These are phyloP conservation scores for Tetrapisispora nanseiensis DNA, from an alignment of 805 yeast genomes.

Conservation along the genomic window DNA sequence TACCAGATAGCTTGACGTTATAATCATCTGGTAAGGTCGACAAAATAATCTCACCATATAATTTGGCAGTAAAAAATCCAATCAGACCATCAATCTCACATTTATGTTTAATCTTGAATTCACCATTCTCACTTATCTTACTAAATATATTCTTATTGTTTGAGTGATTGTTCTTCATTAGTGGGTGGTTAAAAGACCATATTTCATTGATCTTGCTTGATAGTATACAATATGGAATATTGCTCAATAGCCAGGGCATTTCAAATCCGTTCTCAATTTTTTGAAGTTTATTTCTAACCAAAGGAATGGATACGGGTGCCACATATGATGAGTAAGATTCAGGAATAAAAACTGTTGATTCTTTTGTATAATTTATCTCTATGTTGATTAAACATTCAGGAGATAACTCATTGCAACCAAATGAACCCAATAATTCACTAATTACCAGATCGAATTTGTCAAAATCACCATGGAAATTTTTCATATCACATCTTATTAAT, in stretches of 20 bases:
- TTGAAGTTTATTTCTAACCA: conserved; percentile 33
- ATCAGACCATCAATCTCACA: conserved; percentile 61
- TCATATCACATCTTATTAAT: conserved; percentile 49
- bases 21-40: conserved; percentile 24
- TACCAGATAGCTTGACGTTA: conserved; percentile 3
- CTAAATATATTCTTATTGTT: conserved; percentile 23
- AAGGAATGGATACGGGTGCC: conserved; percentile 60
- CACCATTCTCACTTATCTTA: conserved; percentile 4
- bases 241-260: conserved; percentile 38
- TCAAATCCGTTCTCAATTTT: conserved; percentile 26
- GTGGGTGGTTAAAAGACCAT: conserved; percentile 58
- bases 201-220: conserved; percentile 39
- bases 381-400: conserved; percentile 64
- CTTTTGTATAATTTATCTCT: conserved; percentile 32
- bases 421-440: conserved; percentile 80
- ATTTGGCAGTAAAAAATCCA: conserved; percentile 63
- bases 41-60: conserved; percentile 46
- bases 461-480: conserved; percentile 37
- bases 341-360: conserved; percentile 52
- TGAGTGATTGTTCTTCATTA: neutral
- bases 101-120: conserved; percentile 38
- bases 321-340: conserved; percentile 46
- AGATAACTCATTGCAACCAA: conserved; percentile 84
- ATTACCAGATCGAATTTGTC: conserved; percentile 48
- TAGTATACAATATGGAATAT: conserved; percentile 34